Conservation (phyloP, 345 rosid species). For the Turritis glabra region DNA sequence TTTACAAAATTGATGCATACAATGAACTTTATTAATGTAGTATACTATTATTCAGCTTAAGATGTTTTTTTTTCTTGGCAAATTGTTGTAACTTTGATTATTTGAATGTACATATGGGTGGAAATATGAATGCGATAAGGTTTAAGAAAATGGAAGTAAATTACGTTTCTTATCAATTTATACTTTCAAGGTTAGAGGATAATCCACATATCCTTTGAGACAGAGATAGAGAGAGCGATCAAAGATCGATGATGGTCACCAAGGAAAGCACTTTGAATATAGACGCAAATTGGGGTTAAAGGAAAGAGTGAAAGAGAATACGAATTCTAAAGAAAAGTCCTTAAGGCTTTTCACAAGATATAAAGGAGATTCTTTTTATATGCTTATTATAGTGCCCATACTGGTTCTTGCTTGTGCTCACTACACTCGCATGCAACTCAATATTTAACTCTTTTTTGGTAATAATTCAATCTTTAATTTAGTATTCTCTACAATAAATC, state of each 20-base stretch:
- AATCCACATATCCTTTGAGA: not conserved
- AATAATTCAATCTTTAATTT: too few relatives aligned
- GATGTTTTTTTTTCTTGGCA: not conserved
- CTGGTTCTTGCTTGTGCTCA: slow-evolving; percentile 7
- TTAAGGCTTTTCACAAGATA: slow-evolving; percentile 29
- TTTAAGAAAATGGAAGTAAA: slow-evolving; percentile 7
- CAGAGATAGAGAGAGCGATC: not conserved
- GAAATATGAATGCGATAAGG: not conserved
- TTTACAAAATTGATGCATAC: too few relatives aligned
- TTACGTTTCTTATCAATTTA: not conserved
- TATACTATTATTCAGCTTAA: not conserved
- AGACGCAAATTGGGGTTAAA: slow-evolving; percentile 27
- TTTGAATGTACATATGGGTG: not conserved
- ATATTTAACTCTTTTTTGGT: too few relatives aligned
- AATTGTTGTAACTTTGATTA: not conserved
- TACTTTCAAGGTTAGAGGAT: not conserved
- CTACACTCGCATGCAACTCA: not conserved
- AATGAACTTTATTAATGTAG: too few relatives aligned
- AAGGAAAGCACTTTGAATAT: slow-evolving; percentile 20
- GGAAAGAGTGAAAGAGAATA: slow-evolving; percentile 25
- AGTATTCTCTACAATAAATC: not conserved
- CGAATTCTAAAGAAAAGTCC: not conserved
- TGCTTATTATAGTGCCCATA: slow-evolving; percentile 6
- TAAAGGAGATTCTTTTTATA: slow-evolving; percentile 32
- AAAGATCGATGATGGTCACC: not conserved